Evolutionary conservation across 2,329 filamentous ascomycete genomes (phyloP).

Genomic region (Graphilbum ipis-grandicollis): DNA sequence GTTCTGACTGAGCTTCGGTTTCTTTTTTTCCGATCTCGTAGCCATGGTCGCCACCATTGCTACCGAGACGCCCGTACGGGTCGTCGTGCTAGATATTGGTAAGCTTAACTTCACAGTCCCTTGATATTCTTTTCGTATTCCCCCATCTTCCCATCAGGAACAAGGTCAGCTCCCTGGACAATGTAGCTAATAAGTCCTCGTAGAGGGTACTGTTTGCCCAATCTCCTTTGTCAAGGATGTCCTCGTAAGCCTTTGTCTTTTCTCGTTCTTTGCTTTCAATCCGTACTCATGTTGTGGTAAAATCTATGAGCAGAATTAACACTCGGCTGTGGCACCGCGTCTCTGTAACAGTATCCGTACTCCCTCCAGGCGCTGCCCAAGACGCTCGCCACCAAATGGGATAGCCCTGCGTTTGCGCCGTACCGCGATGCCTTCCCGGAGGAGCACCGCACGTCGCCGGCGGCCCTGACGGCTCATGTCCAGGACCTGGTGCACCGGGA

Average conservation of each 20-base stretch:
- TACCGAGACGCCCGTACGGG: background rate
- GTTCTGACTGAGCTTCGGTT: too few relatives aligned
- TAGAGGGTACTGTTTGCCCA: conserved; percentile 3
- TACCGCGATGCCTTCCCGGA: conserved; percentile 58
- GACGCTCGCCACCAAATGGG: conserved; percentile 50
- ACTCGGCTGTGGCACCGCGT: background rate
- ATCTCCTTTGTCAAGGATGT: conserved; percentile 5
- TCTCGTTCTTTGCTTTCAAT: background rate
- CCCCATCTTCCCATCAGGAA: background rate
- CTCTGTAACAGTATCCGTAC: conserved; percentile 52
- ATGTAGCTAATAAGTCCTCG: background rate
- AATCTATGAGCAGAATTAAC: background rate
- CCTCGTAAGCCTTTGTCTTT: conserved; percentile 1
- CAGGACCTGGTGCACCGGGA: conserved; percentile 53
- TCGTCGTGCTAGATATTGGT: conserved; percentile 3
- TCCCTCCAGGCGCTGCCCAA: conserved; percentile 48
- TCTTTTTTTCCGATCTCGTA: too few relatives aligned
- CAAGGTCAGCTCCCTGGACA: background rate
- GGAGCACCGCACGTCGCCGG: conserved; percentile 39
- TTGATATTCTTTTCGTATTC: background rate
- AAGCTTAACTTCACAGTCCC: background rate
- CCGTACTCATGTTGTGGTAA: background rate
- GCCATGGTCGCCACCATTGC: background rate
- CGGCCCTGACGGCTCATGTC: conserved; percentile 48
- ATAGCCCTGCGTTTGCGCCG: conserved; percentile 40